Evolutionary conservation across 345 rosid genomes (phyloP), one percentile per base, ranked within the genome.

Genomic region (Dimocarpus longan): DNA sequence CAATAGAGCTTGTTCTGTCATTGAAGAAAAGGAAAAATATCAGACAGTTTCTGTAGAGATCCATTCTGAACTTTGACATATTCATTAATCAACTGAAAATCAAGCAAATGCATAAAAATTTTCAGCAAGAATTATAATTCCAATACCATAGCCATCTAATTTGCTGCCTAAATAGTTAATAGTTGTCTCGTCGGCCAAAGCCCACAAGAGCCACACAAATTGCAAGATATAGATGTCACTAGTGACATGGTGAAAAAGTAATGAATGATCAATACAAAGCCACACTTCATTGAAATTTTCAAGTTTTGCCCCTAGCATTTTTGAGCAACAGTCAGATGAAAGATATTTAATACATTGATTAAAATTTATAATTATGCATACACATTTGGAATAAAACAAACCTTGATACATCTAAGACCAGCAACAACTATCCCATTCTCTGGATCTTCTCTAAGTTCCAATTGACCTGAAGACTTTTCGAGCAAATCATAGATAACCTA

Each of bases 381-480:
- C 46, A 76, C 32, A 71, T 10, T 70, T 71, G 57, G 71, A 46
- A 83, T 72, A 76, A 75, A 71, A 79, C 28, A 71, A 75, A 93
- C 99, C 99, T 95, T 93, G 70, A 95, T 92, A 78, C 90, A 87
- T 83, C 95, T 88, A 82, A 93, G 86, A 66, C 97, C 99, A 76
- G 95, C 86, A 85, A 95, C 97, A 87, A 88, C 80, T 80, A 95
- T 91, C 76, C 99, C 99, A 70, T 91, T 84, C 80, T 89, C 91
- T 68, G 99, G 99, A 90, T 95, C 99, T 84, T 95, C 99, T 83
- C 99, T 89, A 68, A 95, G 98, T 86, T 95, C 99, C 86, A 95
- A 83, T 85, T 93, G 94, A 50, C 93, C 94, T 0, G 97, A 95
- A 67, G 98, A 91, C 85, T 87, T 95, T 83, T 93, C 97, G 19